phyloP scores from a whole-genome alignment of 352 stramenopile genomes.

The Peronosclerospora sorghi region DNA sequence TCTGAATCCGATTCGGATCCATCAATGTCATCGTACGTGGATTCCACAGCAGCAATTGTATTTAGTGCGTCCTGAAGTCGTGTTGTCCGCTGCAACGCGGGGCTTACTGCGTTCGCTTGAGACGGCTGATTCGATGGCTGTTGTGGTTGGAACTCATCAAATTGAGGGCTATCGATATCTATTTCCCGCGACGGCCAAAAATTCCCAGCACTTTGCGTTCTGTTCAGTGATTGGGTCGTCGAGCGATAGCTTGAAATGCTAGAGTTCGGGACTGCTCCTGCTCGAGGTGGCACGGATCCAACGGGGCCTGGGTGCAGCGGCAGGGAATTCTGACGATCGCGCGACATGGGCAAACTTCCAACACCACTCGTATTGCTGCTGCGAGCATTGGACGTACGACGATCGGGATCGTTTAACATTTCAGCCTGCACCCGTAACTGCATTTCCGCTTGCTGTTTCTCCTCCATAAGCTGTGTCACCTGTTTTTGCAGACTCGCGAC shows the following conservation, averaged over 20 bases:
- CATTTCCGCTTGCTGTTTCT: slow-evolving; percentile 73
- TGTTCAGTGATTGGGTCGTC: slow-evolving; percentile 22
- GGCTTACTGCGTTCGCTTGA: slow-evolving; percentile 15
- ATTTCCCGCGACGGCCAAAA: slow-evolving; percentile 34
- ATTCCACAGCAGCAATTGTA: slow-evolving; percentile 36
- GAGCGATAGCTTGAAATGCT: slow-evolving; percentile 30
- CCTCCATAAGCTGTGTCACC: slow-evolving; percentile 72
- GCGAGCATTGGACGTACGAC: slow-evolving; percentile 25
- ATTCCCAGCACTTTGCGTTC: slow-evolving; percentile 26
- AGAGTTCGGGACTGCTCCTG: slow-evolving; percentile 9
- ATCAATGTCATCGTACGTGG: slow-evolving; percentile 41
- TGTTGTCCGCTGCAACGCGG: slow-evolving; percentile 16
- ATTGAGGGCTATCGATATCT: slow-evolving; percentile 27
- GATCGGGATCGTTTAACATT: slow-evolving; percentile 40
- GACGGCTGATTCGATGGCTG: slow-evolving; percentile 11
- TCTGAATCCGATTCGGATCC: slow-evolving; percentile 36
- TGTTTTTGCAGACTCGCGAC: slow-evolving; percentile 79
- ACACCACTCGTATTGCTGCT: slow-evolving; percentile 21
- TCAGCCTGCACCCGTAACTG: slow-evolving; percentile 62
- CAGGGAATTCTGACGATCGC: slow-evolving; percentile 53
- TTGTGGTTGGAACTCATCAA: slow-evolving; percentile 4
- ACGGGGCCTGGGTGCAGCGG: slow-evolving; percentile 24
- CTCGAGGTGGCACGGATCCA: slow-evolving; percentile 2
- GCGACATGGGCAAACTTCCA: slow-evolving; percentile 11
- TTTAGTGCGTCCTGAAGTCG: slow-evolving; percentile 35